These are phyloP conservation scores for Calonectria montana DNA, from an alignment of 2,329 filamentous ascomycete species.

Conservation along the genomic window DNA sequence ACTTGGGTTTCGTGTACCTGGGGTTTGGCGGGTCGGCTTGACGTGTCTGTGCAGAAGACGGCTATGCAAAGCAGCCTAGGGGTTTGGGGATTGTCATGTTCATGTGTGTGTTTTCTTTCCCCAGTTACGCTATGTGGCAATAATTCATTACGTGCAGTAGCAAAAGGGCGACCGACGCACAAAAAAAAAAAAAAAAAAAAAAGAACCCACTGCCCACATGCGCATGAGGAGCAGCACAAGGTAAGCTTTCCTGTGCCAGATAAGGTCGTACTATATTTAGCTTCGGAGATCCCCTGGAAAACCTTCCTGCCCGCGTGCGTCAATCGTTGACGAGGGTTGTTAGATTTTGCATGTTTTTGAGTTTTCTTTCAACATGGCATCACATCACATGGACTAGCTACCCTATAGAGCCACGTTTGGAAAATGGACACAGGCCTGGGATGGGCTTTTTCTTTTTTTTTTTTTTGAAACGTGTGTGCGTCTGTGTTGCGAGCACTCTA, in stretches of 20 bases:
- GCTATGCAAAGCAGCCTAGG: background rate
- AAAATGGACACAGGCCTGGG: background rate
- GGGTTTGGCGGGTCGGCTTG: background rate
- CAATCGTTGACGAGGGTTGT: background rate
- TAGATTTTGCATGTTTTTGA: background rate
- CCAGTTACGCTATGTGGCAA: too few relatives aligned
- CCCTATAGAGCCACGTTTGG: background rate
- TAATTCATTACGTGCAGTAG: background rate
- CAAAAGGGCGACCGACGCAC: background rate
- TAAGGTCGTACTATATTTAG: background rate
- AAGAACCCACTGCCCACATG: background rate
- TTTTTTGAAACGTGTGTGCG: background rate
- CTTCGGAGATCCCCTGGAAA: background rate
- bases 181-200: background rate
- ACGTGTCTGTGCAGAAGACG: background rate
- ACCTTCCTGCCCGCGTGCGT: background rate
- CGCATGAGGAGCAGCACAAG: too few relatives aligned
- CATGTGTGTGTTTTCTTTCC: background rate
- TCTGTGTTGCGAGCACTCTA: background rate
- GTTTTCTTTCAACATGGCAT: background rate
- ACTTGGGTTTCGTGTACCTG: conserved; percentile 4
- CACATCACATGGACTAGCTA: background rate
- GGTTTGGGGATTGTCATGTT: background rate
- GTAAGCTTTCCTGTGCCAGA: background rate
- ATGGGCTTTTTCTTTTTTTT: background rate